Percentiles rank a stretch among this genome's conserved stretches.
Conservation (phyloP, 179 eudicot genomes). For the Dionaea muscipula region DNA sequence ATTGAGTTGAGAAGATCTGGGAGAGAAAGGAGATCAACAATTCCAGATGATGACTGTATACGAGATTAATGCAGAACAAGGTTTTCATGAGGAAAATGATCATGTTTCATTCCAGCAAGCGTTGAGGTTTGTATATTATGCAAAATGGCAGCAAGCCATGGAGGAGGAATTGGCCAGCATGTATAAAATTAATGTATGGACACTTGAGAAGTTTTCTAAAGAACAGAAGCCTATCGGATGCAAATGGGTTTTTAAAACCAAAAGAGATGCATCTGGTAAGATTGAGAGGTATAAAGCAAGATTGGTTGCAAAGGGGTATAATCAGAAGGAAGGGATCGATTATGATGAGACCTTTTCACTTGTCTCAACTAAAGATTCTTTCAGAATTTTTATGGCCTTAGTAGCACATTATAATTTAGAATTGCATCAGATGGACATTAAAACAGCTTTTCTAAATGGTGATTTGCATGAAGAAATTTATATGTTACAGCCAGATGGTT, state of each 20-base stretch:
- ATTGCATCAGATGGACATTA: constrained; percentile 8
- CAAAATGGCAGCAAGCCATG: constrained; percentile 3
- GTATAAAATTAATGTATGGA: not conserved
- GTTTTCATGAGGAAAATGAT: not conserved
- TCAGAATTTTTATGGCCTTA: not conserved
- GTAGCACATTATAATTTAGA: not conserved
- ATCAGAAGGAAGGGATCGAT: constrained; percentile 1
- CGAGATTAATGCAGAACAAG: constrained; percentile 1
- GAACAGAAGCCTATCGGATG: not conserved
- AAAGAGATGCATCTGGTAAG: not conserved
- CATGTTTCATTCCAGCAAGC: not conserved
- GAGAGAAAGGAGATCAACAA: not conserved
- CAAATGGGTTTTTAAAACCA: constrained; percentile 4
- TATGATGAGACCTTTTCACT: constrained; percentile 2
- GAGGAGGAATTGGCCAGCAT: constrained; percentile 2
- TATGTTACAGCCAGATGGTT: not conserved
- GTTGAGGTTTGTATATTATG: not conserved
- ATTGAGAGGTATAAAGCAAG: constrained; percentile 4
- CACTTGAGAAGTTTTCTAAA: not conserved
- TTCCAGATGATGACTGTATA: constrained; percentile 8
- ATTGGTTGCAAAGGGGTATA: constrained; percentile 6
- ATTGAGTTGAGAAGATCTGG: not conserved
- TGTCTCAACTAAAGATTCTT: not conserved
- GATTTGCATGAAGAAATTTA: not conserved
- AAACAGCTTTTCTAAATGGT: constrained; percentile 5